A percentile compares a stretch with the other conserved stretches of the same genome.
These are phyloP conservation scores for Mycena galopus DNA, from an alignment of 768 basidiomycete genomes.

Conservation along the genomic window DNA sequence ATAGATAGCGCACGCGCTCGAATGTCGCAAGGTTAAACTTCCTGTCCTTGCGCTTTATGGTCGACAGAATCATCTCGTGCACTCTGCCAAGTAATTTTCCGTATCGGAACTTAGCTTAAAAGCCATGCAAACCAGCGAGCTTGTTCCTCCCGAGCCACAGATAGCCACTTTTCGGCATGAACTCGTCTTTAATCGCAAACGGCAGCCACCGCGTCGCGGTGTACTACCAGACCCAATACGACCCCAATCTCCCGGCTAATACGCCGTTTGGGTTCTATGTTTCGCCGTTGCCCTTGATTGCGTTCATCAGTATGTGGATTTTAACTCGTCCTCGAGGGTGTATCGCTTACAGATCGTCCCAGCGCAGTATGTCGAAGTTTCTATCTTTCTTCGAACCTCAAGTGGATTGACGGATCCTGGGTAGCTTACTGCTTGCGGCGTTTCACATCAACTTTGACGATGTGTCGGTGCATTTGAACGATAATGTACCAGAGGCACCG, in stretches of 20 bases:
- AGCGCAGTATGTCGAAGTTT: constrained; percentile 27
- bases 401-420: background rate
- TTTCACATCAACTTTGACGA: constrained; percentile 43
- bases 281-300: constrained; percentile 39
- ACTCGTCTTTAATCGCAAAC: constrained; percentile 13
- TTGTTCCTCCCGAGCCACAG: background rate
- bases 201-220: constrained; percentile 39
- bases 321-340: no score
- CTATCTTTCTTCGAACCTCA: background rate
- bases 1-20: constrained; percentile 17
- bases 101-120: background rate
- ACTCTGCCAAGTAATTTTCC: constrained; percentile 16
- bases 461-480: constrained; percentile 41
- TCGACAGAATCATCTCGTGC: constrained; percentile 24
- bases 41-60: background rate
- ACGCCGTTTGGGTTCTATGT: constrained; percentile 38
- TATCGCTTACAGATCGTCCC: no score
- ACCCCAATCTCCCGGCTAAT: constrained; percentile 30
- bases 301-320: constrained; percentile 18
- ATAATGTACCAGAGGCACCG: constrained; percentile 35
- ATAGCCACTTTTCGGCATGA: constrained; percentile 11
- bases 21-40: constrained; percentile 1
- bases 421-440: constrained; percentile 41
- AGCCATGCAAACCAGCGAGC: background rate
- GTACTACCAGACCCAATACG: constrained; percentile 44